Evolutionary conservation across 2,329 filamentous ascomycete genomes (phyloP).

Genomic region (Alternaria triticimaculans): DNA sequence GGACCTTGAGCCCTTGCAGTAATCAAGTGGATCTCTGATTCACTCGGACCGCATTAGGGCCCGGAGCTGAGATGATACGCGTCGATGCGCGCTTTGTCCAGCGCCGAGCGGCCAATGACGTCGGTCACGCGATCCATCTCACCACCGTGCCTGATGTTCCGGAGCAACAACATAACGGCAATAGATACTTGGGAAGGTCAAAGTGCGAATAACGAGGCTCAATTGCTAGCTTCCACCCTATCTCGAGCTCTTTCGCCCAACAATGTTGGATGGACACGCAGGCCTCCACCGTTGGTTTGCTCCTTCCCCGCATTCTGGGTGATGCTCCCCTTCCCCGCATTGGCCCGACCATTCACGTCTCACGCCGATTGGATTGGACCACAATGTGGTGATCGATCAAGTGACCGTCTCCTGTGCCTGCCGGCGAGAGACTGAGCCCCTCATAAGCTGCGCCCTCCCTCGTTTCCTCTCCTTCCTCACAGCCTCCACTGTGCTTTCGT

Average conservation of each 20-base stretch:
- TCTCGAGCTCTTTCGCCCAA: background rate
- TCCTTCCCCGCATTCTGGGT: slow-evolving; percentile 28
- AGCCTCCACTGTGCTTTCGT: slow-evolving; percentile 34
- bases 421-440: slow-evolving; percentile 35
- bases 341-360: slow-evolving; percentile 37
- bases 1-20: slow-evolving; percentile 17
- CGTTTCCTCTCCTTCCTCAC: slow-evolving; percentile 30
- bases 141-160: slow-evolving; percentile 22
- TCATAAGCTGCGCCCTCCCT: slow-evolving; percentile 42
- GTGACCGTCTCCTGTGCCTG: slow-evolving; percentile 38
- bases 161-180: slow-evolving; percentile 1
- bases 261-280: slow-evolving; percentile 5
- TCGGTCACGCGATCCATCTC: slow-evolving; percentile 43
- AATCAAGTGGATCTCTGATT: slow-evolving; percentile 26
- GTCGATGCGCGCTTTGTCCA: slow-evolving; percentile 23
- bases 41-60: slow-evolving; percentile 15
- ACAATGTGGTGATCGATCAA: slow-evolving; percentile 45
- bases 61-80: slow-evolving; percentile 30
- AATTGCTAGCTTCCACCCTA: slow-evolving; percentile 27
- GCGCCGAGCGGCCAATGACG: slow-evolving; percentile 35
- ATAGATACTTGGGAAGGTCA: slow-evolving; percentile 8
- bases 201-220: slow-evolving; percentile 18
- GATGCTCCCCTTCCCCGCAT: slow-evolving; percentile 29
- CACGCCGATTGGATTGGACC: slow-evolving; percentile 33
- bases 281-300: slow-evolving; percentile 17